Conservation (phyloP, 371 early-diverging fungal species). For the Dichotomocladium elegans region DNA sequence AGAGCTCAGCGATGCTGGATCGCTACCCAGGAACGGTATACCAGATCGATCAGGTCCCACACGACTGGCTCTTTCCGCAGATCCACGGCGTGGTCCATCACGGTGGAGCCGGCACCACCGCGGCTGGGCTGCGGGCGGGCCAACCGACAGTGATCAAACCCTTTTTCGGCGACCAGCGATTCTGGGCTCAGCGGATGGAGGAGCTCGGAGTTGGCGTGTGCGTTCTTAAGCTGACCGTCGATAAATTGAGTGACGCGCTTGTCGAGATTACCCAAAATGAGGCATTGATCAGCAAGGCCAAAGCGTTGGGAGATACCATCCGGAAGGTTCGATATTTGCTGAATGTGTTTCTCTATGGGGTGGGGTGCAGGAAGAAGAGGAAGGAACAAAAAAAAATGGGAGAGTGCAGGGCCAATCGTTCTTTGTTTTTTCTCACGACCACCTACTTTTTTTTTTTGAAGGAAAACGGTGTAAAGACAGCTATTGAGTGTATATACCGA, state of each 20-base stretch:
- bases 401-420: neutral
- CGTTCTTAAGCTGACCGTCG: constrained; percentile 52
- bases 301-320: constrained; percentile 52
- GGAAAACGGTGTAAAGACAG: constrained; percentile 64
- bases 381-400: neutral
- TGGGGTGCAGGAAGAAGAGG: neutral
- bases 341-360: neutral
- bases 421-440: neutral
- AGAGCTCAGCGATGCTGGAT: constrained; percentile 20
- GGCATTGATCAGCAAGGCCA: constrained; percentile 58
- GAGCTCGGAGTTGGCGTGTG: constrained; percentile 63
- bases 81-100: constrained; percentile 81
- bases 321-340: constrained; percentile 24
- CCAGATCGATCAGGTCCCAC: constrained; percentile 64
- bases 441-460: constrained; percentile 3
- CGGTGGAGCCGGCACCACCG: constrained; percentile 86
- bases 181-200: constrained; percentile 73
- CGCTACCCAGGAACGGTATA: constrained; percentile 45
- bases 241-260: constrained; percentile 50
- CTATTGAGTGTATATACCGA: constrained; percentile 58
- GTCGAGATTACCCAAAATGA: constrained; percentile 53
- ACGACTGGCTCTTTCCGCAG: constrained; percentile 82
- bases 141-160: constrained; percentile 75
- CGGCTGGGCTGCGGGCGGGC: constrained; percentile 76
- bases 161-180: constrained; percentile 83